These are phyloP conservation scores for Cocos nucifera DNA, from an alignment of 176 grass and related monocot species.

Conservation along the genomic window DNA sequence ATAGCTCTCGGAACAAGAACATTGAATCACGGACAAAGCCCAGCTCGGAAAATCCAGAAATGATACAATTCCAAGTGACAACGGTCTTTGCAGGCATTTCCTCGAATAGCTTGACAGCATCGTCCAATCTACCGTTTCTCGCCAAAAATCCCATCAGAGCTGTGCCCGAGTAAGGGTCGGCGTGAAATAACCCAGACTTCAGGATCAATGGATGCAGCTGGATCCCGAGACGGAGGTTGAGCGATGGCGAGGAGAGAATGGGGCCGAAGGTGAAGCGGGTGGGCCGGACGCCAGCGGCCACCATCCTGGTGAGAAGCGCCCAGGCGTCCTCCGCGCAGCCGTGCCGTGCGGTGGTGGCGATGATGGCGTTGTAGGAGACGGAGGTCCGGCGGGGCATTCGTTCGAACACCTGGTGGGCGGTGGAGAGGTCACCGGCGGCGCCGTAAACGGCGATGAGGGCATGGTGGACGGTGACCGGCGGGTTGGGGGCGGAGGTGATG, in stretches of 20 bases:
- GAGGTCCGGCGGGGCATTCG: slow-evolving; percentile 31
- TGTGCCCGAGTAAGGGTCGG: slow-evolving; percentile 47
- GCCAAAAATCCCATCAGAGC: slow-evolving; percentile 38
- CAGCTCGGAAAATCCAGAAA: slow-evolving; percentile 31
- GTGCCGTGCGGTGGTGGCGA: slow-evolving; percentile 29
- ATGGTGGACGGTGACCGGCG: no score
- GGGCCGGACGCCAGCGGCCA: slow-evolving; percentile 36
- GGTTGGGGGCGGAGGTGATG: no score
- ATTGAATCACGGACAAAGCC: slow-evolving; percentile 23
- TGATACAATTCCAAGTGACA: slow-evolving; percentile 62
- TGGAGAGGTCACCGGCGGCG: neutral
- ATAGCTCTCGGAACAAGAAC: slow-evolving; percentile 45
- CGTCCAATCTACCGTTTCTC: slow-evolving; percentile 14
- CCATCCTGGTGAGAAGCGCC: slow-evolving; percentile 44
- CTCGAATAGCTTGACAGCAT: slow-evolving; percentile 40
- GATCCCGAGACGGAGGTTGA: slow-evolving; percentile 16
- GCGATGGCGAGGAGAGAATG: slow-evolving; percentile 34
- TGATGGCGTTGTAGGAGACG: slow-evolving; percentile 49
- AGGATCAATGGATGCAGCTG: slow-evolving; percentile 56
- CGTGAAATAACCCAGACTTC: slow-evolving; percentile 41
- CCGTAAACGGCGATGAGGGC: neutral
- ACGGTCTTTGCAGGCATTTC: slow-evolving; percentile 57
- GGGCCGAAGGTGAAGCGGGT: slow-evolving; percentile 59
- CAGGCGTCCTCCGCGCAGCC: slow-evolving; percentile 30
- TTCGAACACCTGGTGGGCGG: slow-evolving; percentile 13